A percentile compares a stretch with the other conserved stretches of the same genome.
Evolutionary conservation across 345 rosid species (phyloP).

Genomic region (Psidium friedrichsthalianum): DNA sequence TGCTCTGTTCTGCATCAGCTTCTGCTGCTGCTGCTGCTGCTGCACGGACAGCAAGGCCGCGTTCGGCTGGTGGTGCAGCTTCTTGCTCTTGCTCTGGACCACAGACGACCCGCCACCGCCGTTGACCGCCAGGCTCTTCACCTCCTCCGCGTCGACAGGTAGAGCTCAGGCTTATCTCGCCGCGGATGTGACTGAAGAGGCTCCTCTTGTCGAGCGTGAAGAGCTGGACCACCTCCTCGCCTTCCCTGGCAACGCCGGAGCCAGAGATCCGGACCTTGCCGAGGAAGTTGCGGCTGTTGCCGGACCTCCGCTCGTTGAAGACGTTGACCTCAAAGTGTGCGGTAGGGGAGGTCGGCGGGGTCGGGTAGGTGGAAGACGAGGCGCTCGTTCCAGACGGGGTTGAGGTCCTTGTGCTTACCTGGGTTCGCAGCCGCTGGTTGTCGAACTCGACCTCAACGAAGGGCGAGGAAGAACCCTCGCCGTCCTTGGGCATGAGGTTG

Average conservation of each 20-base stretch:
- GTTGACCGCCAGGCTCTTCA: constrained; percentile 1
- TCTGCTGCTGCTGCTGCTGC: constrained; percentile 31
- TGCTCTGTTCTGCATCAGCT: constrained; percentile 17
- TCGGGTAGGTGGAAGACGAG: constrained; percentile 42
- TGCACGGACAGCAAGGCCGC: constrained; percentile 16
- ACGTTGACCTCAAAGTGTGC: constrained; percentile 41
- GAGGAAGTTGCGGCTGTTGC: constrained; percentile 43
- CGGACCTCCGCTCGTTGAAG: constrained; percentile 49
- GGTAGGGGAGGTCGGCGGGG: constrained; percentile 41
- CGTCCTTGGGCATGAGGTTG: constrained; percentile 74
- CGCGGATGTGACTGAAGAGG: constrained; percentile 57
- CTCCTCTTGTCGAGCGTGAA: constrained; percentile 58
- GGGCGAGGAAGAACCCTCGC: constrained; percentile 66
- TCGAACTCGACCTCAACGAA: constrained; percentile 69
- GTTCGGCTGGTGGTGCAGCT: constrained; percentile 27
- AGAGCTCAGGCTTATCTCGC: constrained; percentile 51
- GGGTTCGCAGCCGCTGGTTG: constrained; percentile 42
- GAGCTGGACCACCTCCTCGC: constrained; percentile 34
- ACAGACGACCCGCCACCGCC: constrained; percentile 1
- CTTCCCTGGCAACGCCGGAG: constrained; percentile 29
- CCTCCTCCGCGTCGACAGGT: constrained; percentile 24
- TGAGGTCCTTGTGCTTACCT: constrained; percentile 45
- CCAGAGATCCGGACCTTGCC: constrained; percentile 56
- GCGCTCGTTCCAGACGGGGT: constrained; percentile 77
- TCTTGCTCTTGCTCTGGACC: constrained; percentile 37